These are phyloP conservation scores for Candida insectalens DNA, from an alignment of 805 yeast species.

Conservation along the genomic window DNA sequence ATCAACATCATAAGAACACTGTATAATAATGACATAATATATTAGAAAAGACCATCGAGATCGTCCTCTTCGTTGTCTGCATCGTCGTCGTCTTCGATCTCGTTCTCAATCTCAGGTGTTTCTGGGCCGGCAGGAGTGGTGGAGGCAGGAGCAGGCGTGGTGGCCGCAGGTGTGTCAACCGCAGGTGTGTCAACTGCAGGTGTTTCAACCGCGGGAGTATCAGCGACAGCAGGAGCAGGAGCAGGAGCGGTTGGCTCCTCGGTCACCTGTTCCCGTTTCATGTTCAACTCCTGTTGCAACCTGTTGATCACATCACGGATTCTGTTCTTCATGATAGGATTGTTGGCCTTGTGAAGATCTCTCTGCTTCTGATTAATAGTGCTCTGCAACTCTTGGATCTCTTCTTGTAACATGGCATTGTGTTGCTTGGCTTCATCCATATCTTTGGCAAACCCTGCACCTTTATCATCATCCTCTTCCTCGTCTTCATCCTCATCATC, in stretches of 20 bases:
- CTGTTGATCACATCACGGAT: constrained; percentile 73
- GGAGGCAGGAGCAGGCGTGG: no score
- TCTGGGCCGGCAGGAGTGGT: no score
- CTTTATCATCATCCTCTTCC: constrained; percentile 29
- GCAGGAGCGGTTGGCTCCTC: no score
- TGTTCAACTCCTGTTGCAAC: constrained; percentile 71
- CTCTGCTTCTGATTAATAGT: constrained; percentile 69
- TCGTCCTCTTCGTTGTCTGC: constrained; percentile 10
- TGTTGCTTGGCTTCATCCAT: constrained; percentile 49
- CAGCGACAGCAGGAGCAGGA: no score
- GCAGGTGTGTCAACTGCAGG: no score
- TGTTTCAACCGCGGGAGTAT: no score
- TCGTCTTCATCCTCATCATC: constrained; percentile 37
- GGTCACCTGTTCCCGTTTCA: constrained; percentile 57
- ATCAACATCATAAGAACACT: constrained; percentile 8
- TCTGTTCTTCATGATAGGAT: constrained; percentile 80
- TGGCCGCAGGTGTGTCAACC: no score
- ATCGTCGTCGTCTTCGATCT: constrained; percentile 22
- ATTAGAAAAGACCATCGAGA: constrained; percentile 10
- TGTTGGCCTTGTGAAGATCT: constrained; percentile 64
- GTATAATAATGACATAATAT: not conserved
- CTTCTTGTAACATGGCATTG: constrained; percentile 71
- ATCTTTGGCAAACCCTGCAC: constrained; percentile 20
- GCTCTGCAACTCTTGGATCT: constrained; percentile 68
- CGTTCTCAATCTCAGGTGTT: constrained; percentile 24